A percentile compares a stretch with the other conserved stretches of the same genome.
Evolutionary conservation across 192 early-diverging fungal genomes (phyloP).

Genomic region (Entomortierella beljakovae): DNA sequence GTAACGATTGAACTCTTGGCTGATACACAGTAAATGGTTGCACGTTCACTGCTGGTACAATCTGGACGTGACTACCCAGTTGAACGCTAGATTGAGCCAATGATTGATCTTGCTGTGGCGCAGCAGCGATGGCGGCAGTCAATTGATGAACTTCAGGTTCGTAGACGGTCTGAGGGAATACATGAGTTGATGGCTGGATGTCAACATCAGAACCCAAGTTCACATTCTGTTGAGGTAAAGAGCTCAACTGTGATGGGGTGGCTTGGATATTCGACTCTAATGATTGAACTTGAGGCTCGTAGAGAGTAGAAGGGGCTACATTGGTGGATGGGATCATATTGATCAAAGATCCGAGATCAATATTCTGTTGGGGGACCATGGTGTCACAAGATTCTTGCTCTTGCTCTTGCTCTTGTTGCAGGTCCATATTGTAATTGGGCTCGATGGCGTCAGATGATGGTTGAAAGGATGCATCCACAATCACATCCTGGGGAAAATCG

Average conservation of each 20-base stretch:
- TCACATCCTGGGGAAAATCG: too few relatives aligned
- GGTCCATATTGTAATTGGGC: background rate
- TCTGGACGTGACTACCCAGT: constrained; percentile 21
- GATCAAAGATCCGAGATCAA: constrained; percentile 25
- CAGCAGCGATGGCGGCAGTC: constrained; percentile 6
- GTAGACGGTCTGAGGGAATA: constrained; percentile 32
- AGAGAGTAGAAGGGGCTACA: constrained; percentile 13
- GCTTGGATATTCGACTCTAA: constrained; percentile 28
- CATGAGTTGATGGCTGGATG: constrained; percentile 33
- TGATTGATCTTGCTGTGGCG: constrained; percentile 19
- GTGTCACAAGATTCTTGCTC: background rate
- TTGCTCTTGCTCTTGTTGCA: background rate
- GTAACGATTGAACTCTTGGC: constrained; percentile 30
- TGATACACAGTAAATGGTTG: constrained; percentile 26
- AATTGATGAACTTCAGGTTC: constrained; percentile 30
- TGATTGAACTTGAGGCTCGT: constrained; percentile 21
- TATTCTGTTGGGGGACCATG: constrained; percentile 11
- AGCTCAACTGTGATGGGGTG: background rate
- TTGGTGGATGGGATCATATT: constrained; percentile 15
- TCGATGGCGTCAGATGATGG: background rate
- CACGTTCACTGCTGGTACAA: constrained; percentile 21
- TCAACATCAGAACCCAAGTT: constrained; percentile 19
- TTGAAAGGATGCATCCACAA: too few relatives aligned
- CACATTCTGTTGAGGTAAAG: constrained; percentile 22
- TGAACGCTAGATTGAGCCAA: constrained; percentile 39